Evolutionary conservation across 345 rosid genomes (phyloP).

Genomic region (Leavenworthia alabamica): DNA sequence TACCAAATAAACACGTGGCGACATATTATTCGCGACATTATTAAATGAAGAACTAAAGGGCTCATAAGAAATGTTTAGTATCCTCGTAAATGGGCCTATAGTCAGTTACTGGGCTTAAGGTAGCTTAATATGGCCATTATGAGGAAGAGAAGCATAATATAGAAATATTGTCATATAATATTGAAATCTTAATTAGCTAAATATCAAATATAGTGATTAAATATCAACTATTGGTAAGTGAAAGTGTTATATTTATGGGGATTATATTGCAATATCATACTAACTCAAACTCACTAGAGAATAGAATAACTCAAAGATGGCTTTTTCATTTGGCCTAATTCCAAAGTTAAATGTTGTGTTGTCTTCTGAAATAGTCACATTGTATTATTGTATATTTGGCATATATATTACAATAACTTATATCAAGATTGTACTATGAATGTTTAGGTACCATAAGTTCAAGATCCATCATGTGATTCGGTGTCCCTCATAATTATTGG

Average conservation of each 20-base stretch:
- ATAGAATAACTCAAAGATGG: too few relatives aligned
- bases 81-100: not conserved
- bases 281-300: too few relatives aligned
- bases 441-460: conserved; percentile 25
- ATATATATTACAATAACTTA: conserved; percentile 12
- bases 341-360: not conserved
- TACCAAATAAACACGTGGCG: not conserved
- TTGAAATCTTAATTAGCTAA: not conserved
- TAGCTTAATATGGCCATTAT: too few relatives aligned
- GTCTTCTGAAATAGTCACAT: conserved; percentile 17
- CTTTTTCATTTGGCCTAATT: conserved; percentile 6
- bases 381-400: conserved; percentile 1
- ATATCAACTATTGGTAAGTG: too few relatives aligned
- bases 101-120: not conserved
- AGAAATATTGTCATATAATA: not conserved
- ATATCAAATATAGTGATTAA: not conserved
- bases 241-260: too few relatives aligned
- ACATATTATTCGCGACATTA: not conserved
- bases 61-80: not conserved
- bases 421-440: conserved; percentile 24
- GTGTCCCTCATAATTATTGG: conserved; percentile 27
- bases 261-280: too few relatives aligned
- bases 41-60: not conserved
- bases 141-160: too few relatives aligned
- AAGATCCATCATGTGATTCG: conserved; percentile 22